Conservation (phyloP, 495 filamentous ascomycete genomes). For the Cairneyella variabilis region DNA sequence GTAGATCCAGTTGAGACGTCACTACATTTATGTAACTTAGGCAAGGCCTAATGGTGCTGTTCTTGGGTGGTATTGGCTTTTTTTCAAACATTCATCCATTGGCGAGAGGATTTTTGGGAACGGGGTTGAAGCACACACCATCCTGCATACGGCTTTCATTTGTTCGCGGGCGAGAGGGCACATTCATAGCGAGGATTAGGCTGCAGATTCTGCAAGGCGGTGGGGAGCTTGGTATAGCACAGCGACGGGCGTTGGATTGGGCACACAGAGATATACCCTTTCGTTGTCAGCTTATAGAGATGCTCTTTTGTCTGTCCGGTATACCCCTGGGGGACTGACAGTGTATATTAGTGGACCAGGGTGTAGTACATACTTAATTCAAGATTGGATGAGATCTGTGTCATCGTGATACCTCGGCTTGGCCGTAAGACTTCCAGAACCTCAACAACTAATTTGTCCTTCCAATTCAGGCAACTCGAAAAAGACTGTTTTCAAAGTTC, state of each 20-base stretch:
- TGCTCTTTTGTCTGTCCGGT: slow-evolving; percentile 6
- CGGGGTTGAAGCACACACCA: background rate
- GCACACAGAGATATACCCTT: slow-evolving; percentile 11
- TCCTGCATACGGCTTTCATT: background rate
- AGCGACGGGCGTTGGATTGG: slow-evolving; percentile 12
- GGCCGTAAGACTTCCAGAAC: no score
- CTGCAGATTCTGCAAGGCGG: background rate
- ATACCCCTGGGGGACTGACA: slow-evolving; percentile 7
- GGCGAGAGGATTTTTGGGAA: no score
- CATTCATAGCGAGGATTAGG: slow-evolving; percentile 7
- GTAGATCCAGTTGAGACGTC: no score
- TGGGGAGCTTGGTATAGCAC: background rate
- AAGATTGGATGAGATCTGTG: background rate
- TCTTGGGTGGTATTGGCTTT: no score
- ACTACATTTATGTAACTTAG: no score
- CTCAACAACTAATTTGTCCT: no score
- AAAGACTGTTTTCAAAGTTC: no score
- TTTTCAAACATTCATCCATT: no score
- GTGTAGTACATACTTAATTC: background rate
- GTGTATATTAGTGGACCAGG: background rate
- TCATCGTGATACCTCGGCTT: no score
- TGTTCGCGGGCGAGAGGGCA: background rate
- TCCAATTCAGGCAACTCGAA: no score
- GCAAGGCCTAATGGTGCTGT: no score
- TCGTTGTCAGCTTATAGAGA: slow-evolving; percentile 9